Evolutionary conservation across 2,329 filamentous ascomycete genomes (phyloP).

Genomic region (Beauveria pseudobassiana): DNA sequence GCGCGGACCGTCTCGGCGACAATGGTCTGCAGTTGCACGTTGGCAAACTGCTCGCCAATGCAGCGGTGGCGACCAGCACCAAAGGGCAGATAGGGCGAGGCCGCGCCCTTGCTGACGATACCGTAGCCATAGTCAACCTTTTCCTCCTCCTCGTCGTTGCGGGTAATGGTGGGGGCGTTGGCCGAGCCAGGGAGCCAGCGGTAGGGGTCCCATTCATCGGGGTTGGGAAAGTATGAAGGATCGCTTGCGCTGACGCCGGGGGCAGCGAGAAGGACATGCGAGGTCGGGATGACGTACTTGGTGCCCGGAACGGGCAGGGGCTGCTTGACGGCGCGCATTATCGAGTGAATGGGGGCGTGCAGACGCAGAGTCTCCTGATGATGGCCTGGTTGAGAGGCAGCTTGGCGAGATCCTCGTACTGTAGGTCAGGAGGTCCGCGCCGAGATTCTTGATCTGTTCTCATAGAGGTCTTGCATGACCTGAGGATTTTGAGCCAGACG

Average conservation of each 20-base stretch:
- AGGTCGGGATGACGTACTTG: conserved; percentile 72
- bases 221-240: conserved; percentile 71
- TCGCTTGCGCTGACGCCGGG: conserved; percentile 74
- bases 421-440: conserved; percentile 64
- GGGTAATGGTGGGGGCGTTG: conserved; percentile 40
- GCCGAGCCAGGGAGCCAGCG: conserved; percentile 69
- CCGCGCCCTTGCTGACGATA: conserved; percentile 81
- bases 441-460: conserved; percentile 69
- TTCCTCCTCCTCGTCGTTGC: conserved; percentile 54
- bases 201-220: conserved; percentile 79
- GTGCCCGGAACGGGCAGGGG: conserved; percentile 80
- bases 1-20: conserved; percentile 65
- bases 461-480: conserved; percentile 71
- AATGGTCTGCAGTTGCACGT: conserved; percentile 84
- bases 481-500: conserved; percentile 71
- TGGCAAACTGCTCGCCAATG: conserved; percentile 95
- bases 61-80: conserved; percentile 88
- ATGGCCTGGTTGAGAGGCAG: conserved; percentile 77
- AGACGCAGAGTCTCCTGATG: conserved; percentile 84
- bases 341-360: conserved; percentile 89
- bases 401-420: conserved; percentile 69
- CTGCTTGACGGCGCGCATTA: conserved; percentile 84
- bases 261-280: conserved; percentile 75
- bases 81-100: conserved; percentile 87
- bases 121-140: conserved; percentile 93